These are phyloP conservation scores for Trifolium fragiferum DNA, from an alignment of 306 rosid species.

Conservation along the genomic window DNA sequence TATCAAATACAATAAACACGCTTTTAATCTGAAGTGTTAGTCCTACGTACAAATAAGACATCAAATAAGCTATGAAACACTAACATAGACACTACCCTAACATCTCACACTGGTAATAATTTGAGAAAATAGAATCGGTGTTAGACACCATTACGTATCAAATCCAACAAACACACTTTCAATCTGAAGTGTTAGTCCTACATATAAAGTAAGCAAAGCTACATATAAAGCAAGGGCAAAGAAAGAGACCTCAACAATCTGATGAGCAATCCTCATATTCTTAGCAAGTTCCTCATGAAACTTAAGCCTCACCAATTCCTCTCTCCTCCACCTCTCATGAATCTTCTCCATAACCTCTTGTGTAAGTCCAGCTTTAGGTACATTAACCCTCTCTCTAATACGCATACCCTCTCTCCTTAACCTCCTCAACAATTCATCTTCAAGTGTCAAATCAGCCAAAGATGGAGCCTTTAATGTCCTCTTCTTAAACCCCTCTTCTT, in stretches of 20 bases:
- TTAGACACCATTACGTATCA: too few species aligned
- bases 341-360: constrained; percentile 86
- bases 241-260: constrained; percentile 75
- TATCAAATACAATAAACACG: too few species aligned
- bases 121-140: too few species aligned
- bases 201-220: too few species aligned
- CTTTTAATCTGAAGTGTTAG: too few species aligned
- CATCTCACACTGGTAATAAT: too few species aligned
- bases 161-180: too few species aligned
- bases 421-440: constrained; percentile 87
- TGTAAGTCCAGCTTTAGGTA: constrained; percentile 91
- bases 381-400: constrained; percentile 70
- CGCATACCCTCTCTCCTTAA: constrained; percentile 86
- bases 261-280: constrained; percentile 91
- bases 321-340: constrained; percentile 85
- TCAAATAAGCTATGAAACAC: too few species aligned
- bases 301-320: constrained; percentile 93
- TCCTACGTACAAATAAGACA: too few species aligned
- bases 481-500: constrained; percentile 65
- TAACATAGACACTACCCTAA: too few species aligned
- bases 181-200: too few species aligned
- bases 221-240: background rate
- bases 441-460: constrained; percentile 88
- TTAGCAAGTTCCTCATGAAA: constrained; percentile 91
- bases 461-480: constrained; percentile 41